Conservation (phyloP, 2,329 filamentous ascomycete species). For the Teratosphaeria epicoccoides region DNA sequence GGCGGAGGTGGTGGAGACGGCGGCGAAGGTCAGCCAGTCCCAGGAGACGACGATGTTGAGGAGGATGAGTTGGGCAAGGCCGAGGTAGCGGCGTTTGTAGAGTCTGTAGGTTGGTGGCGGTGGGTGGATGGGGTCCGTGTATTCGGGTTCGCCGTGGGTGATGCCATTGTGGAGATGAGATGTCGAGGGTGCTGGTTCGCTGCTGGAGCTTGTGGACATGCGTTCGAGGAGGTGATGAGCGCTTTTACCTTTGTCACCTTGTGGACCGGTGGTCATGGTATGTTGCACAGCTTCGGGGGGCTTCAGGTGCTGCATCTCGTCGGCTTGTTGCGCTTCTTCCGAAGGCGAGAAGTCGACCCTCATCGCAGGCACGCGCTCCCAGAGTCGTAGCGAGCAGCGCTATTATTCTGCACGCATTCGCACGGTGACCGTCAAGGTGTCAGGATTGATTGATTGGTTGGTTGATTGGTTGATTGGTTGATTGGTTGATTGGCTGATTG, state of each 20-base stretch:
- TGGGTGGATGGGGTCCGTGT: background rate
- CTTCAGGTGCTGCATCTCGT: background rate
- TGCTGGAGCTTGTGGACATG: no score
- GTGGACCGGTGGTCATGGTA: background rate
- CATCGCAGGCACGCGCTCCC: no score
- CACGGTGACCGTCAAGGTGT: no score
- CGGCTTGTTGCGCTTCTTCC: background rate
- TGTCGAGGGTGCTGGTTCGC: background rate
- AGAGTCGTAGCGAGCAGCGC: background rate
- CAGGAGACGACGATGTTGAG: conserved; percentile 90
- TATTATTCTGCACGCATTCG: background rate
- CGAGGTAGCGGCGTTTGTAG: conserved; percentile 85
- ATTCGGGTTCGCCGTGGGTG: no score
- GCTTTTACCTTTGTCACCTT: background rate
- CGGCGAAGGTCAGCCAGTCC: conserved; percentile 93
- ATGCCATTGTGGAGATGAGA: background rate
- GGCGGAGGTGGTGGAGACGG: conserved; percentile 64
- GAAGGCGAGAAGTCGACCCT: background rate
- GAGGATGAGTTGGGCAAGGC: conserved; percentile 69
- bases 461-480: no score
- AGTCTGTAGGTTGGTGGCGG: conserved; percentile 31
- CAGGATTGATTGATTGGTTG: no score
- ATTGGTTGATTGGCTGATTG: no score
- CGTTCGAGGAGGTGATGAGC: background rate
- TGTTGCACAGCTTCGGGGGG: background rate